Base-by-base conservation (phyloP, 768 basidiomycete species). In the Cubamyces lactineus region DNA sequence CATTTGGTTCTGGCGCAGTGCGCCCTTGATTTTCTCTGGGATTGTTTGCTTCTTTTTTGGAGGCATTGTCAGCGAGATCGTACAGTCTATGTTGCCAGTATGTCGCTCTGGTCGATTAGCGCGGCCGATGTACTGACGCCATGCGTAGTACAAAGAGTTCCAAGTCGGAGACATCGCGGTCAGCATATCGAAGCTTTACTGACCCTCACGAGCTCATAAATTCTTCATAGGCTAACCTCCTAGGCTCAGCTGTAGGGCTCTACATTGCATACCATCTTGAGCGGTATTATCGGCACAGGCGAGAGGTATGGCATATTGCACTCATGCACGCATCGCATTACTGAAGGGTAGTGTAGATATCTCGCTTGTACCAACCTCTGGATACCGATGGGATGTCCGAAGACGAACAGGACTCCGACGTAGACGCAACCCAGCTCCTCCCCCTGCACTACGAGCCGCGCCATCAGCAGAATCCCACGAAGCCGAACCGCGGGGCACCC, bases 1-100 rank as follows among this genome's bases (percentile, higher is more conserved):
- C 64, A 82, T 94, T 73, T 94, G 93, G 92, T 88, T 92, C 67
- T 94, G 92, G 92, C 83, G 92, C 28, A 82, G 88, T 71, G 81
- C 85, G 26, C 81, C 84, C 9, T 72, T 92, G 12, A 84, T 91
- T 49, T 82, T 90, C 69, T 91, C 93, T 1, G 72, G 73, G 4
- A 73, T 90, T 66, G 77, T 86, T 5, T 94, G 92, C 67, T 85
- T 91, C 75, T 83, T 94, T 69, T 84, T 89, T 63, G 92, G 92
- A 12, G 91, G 91, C 1, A 79, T 94, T 55, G 69, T 93, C 24
- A 92, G 89, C 72, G 92, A 94, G 74, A 73, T 94, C 61, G 88
- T 94, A 1, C 92, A 93, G 71, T 86, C 89, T 4, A 69, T 88
- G 69, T 76, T 94, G 54, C 91, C 92, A 55, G 92, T 86, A 66